Conservation (phyloP, 495 filamentous ascomycete genomes). For the Penicillium longicatenatum region DNA sequence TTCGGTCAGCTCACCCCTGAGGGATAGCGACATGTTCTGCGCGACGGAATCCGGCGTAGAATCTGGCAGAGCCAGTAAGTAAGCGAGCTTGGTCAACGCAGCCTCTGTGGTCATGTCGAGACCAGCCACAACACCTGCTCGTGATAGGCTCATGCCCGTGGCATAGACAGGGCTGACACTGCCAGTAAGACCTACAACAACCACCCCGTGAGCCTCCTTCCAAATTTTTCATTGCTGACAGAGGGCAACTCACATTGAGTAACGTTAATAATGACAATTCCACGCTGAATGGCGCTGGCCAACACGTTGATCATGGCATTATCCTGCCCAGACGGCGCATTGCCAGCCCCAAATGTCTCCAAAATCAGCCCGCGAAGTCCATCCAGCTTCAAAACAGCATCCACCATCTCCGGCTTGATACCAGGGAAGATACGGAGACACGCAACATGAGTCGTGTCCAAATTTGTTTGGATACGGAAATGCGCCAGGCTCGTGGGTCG, state of each 20-base stretch:
- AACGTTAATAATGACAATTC: constrained; percentile 89
- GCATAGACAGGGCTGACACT: constrained; percentile 91
- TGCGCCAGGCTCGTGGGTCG: constrained; percentile 71
- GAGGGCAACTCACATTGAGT: constrained; percentile 70
- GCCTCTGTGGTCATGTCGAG: constrained; percentile 93
- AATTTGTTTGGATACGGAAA: constrained; percentile 74
- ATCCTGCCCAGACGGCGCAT: constrained; percentile 84
- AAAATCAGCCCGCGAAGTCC: constrained; percentile 82
- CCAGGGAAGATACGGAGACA: constrained; percentile 95
- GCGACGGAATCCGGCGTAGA: constrained; percentile 64
- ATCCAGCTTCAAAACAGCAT: constrained; percentile 78
- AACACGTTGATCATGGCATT: constrained; percentile 81
- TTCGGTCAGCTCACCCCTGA: constrained; percentile 88
- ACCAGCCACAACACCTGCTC: constrained; percentile 88
- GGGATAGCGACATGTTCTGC: constrained; percentile 68
- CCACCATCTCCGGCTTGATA: constrained; percentile 92
- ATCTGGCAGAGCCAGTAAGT: constrained; percentile 72
- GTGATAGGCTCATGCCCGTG: constrained; percentile 82
- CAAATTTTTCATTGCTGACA: not conserved
- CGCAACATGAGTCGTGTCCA: constrained; percentile 87
- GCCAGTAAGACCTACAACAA: constrained; percentile 62
- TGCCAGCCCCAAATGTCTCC: constrained; percentile 95
- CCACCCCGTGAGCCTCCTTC: not conserved
- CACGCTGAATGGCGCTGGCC: constrained; percentile 71
- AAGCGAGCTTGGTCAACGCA: constrained; percentile 90